Conservation (phyloP, 129 eudicot genomes). For the Escallonia rubra region DNA sequence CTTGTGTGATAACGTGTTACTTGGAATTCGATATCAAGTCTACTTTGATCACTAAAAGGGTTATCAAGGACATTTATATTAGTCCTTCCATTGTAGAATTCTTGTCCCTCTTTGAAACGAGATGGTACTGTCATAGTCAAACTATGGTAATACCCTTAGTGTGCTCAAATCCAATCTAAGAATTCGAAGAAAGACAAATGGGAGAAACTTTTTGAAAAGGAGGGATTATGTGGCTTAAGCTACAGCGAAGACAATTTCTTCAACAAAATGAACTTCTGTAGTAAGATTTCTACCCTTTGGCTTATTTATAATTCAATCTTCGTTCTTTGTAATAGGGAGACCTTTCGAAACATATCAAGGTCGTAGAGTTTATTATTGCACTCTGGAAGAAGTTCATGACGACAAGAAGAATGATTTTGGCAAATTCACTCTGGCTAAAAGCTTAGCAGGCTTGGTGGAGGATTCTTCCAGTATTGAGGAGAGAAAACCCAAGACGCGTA, state of each 20-base stretch:
- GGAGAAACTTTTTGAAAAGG: neutral
- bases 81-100: too few species aligned
- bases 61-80: too few species aligned
- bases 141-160: too few species aligned
- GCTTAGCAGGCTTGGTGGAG: slow-evolving; percentile 58
- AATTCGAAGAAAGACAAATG: too few species aligned
- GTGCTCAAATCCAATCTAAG: too few species aligned
- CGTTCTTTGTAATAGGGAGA: slow-evolving; percentile 20
- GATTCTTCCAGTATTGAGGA: slow-evolving; percentile 47
- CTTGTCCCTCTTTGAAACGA: too few species aligned
- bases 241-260: neutral
- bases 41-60: neutral
- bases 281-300: neutral
- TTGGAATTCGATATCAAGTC: neutral
- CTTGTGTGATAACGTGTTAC: neutral
- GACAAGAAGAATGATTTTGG: slow-evolving; percentile 16
- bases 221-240: neutral
- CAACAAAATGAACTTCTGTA: neutral
- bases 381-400: slow-evolving; percentile 16
- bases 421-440: slow-evolving; percentile 48
- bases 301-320: neutral
- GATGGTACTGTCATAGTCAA: too few species aligned
- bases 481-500: slow-evolving; percentile 33
- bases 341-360: slow-evolving; percentile 15
- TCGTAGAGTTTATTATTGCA: slow-evolving; percentile 21